A percentile compares a stretch with the other conserved stretches of the same genome.
These are phyloP conservation scores for Yarrowia phangngaensis DNA, from an alignment of 805 yeast species.

Conservation along the genomic window DNA sequence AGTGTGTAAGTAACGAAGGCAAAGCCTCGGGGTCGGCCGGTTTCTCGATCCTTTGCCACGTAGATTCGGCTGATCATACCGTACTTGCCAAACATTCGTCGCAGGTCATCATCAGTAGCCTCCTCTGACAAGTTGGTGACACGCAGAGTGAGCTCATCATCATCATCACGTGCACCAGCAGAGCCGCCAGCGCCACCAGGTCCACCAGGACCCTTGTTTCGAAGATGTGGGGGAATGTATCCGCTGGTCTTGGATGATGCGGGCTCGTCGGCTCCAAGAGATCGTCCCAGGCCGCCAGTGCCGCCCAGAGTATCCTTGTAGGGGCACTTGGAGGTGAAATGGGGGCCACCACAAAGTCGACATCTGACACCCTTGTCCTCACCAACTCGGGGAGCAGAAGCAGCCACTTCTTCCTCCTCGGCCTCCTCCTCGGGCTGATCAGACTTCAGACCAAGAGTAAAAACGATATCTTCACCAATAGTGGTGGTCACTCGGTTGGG, in stretches of 20 bases:
- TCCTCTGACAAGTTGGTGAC: conserved; percentile 84
- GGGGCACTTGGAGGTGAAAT: conserved; percentile 93
- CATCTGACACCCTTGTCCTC: conserved; percentile 56
- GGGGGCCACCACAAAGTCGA: conserved; percentile 92
- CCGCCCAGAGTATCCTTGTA: conserved; percentile 79
- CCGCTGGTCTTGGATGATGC: conserved; percentile 37
- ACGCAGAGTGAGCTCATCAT: conserved; percentile 88
- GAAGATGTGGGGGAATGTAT: conserved; percentile 63
- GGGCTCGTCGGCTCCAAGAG: conserved; percentile 36
- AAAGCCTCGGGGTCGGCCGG: conserved; percentile 91
- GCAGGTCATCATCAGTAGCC: conserved; percentile 76
- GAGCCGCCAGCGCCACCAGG: conserved; percentile 41
- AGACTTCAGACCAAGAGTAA: conserved; percentile 56
- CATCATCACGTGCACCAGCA: conserved; percentile 48
- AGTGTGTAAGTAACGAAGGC: conserved; percentile 81
- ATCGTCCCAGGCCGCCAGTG: conserved; percentile 43
- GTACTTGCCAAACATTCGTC: conserved; percentile 65
- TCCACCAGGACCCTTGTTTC: conserved; percentile 41
- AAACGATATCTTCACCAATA: conserved; percentile 75
- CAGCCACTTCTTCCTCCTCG: conserved; percentile 57
- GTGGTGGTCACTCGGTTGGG: conserved; percentile 87
- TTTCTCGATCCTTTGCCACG: conserved; percentile 84
- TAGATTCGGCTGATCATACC: conserved; percentile 73
- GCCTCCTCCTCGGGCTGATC: conserved; percentile 49
- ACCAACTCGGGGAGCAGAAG: conserved; percentile 40